These are phyloP conservation scores for Dictyostelium brefeldianum DNA, from an alignment of 78 protist genomes.

Conservation along the genomic window DNA sequence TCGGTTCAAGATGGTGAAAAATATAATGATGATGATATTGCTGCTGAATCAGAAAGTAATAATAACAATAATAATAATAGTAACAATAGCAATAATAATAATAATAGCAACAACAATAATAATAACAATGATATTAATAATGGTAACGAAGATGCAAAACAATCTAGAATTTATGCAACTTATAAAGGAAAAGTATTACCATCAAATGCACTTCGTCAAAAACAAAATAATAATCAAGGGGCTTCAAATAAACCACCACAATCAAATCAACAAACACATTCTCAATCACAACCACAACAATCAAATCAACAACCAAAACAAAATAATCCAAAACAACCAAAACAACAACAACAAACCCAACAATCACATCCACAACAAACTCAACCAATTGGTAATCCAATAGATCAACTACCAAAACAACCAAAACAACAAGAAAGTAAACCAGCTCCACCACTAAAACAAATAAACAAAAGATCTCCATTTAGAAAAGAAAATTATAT, in stretches of 20 bases:
- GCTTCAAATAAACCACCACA: not conserved
- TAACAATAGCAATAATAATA: not conserved
- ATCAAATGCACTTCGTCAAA: not conserved
- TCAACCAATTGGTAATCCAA: not conserved
- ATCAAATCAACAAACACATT: too few relatives aligned
- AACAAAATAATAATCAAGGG: not conserved
- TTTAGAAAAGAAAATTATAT: too few relatives aligned
- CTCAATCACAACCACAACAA: not conserved
- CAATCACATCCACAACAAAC: too few relatives aligned
- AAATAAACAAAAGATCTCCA: too few relatives aligned
- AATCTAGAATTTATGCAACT: not conserved
- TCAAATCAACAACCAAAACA: not conserved
- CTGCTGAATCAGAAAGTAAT: not conserved
- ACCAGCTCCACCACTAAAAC: too few relatives aligned
- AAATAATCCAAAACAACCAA: not conserved
- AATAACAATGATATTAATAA: not conserved
- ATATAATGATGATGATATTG: not conserved
- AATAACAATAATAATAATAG: not conserved
- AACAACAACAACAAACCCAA: not conserved
- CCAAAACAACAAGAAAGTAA: too few relatives aligned
- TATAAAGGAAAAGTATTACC: not conserved
- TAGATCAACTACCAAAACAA: too few relatives aligned
- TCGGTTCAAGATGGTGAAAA: constrained; percentile 68
- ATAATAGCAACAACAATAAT: not conserved
- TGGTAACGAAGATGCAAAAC: not conserved